Evolutionary conservation across 345 rosid genomes (phyloP).

Genomic region (Hypericum perforatum): DNA sequence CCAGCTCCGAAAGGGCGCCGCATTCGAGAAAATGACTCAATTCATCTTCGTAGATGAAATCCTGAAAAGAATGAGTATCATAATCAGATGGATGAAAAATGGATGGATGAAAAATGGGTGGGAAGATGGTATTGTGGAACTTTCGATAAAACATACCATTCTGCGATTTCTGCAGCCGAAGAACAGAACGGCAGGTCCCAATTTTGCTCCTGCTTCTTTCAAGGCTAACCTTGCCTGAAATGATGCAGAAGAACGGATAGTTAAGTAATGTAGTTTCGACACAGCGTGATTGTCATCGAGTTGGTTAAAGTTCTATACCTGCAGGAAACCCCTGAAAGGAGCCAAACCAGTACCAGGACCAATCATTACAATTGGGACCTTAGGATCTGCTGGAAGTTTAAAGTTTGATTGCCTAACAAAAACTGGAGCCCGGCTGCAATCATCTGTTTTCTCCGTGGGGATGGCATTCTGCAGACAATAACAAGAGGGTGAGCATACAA

Average conservation of each 20-base stretch:
- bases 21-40: conserved; percentile 54
- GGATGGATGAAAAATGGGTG: too few species aligned
- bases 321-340: conserved; percentile 97
- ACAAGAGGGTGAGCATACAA: too few species aligned
- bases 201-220: conserved; percentile 63
- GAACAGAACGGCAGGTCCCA: conserved; percentile 73
- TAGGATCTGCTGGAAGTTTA: conserved; percentile 69
- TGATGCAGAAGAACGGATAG: too few species aligned
- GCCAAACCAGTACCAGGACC: conserved; percentile 99
- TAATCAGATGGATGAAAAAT: neutral
- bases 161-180: conserved; percentile 92
- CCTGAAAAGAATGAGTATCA: conserved; percentile 31
- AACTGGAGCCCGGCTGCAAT: conserved; percentile 79
- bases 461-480: conserved; percentile 44
- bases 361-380: conserved; percentile 80
- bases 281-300: too few species aligned
- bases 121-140: neutral
- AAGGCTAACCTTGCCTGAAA: conserved; percentile 72
- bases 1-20: conserved; percentile 71
- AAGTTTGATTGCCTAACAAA: conserved; percentile 88
- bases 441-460: conserved; percentile 49
- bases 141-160: conserved; percentile 33
- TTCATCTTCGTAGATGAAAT: conserved; percentile 84
- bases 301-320: conserved; percentile 30
- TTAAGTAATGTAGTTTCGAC: too few species aligned